Base-by-base conservation (phyloP, 164 flowering plant species). In the Vitis amurensis region DNA sequence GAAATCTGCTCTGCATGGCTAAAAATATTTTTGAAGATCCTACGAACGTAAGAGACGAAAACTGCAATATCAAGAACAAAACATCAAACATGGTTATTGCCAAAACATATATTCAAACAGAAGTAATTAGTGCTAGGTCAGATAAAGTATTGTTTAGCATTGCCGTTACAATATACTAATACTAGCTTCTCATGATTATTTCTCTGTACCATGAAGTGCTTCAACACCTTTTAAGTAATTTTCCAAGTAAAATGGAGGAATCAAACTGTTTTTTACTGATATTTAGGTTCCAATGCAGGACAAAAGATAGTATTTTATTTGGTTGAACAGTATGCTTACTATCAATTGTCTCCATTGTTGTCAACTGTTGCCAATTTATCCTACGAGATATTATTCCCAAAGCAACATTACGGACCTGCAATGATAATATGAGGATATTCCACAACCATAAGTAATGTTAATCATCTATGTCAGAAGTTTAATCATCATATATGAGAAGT, bases 331-430 rank as follows among this genome's bases (percentile, higher is more conserved):
- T 65, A 17, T 57, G 55, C 89, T 80, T 85, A 94, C 99, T 71
- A 66, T 91, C 97, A 70, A 93, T 73, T 52, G 93, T 93, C 86
- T 95, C 97, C 87, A 89, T 72, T 48, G 76, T 51, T 49, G 97
- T 88, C 83, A 93, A 70, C 52, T 85, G 86, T 60, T 79, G 31
- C 99, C 99, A 93, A 68, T 86, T 79, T 71, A 96, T 87, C 82
- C 98, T 83, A 7, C 98, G 98, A 67, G 98, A 88, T 63, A 93
- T 87, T 70, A 96, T 86, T n/a, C 97, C 99, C 70, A 89, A 70
- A 10, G 98, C 97, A 74, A 92, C 88, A 85, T 86, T 91, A 1
- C 97, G 92, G 23, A 96, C 98, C 98, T 95, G 82, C 64, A 70
- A 78, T 63, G 31, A 62, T 48, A 16, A 31, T 10, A 66, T 48